Evolutionary conservation across 1,284 basidiomycete genomes (phyloP).

Genomic region (Sanghuangporus sanghuang): DNA sequence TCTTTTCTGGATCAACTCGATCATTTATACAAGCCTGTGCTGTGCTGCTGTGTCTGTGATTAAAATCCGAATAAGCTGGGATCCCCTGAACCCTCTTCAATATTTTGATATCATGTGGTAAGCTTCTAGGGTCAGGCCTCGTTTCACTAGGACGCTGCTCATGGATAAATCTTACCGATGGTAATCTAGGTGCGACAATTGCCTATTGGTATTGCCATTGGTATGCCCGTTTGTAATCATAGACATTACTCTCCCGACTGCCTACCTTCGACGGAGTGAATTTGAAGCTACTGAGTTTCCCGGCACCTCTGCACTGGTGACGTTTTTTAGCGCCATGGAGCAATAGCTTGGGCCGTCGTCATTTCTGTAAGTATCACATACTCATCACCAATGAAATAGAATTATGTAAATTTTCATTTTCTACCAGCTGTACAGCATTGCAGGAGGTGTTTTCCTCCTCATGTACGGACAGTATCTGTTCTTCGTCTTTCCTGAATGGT

Average conservation of each 20-base stretch:
- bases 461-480: slow-evolving; percentile 62
- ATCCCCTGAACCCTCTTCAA: neutral
- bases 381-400: neutral
- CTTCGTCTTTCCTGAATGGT: slow-evolving; percentile 72
- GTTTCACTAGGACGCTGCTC: neutral
- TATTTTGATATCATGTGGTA: slow-evolving; percentile 15
- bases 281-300: neutral
- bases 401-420: neutral
- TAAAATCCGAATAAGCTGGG: neutral
- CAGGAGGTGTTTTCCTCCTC: slow-evolving; percentile 64
- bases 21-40: neutral
- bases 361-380: slow-evolving; percentile 45
- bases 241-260: neutral
- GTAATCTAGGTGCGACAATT: slow-evolving; percentile 63
- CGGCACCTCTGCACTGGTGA: neutral
- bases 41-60: neutral
- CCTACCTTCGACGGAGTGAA: neutral
- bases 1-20: neutral
- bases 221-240: slow-evolving; percentile 33
- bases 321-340: slow-evolving; percentile 55
- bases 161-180: neutral
- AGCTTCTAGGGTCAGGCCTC: neutral
- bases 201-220: slow-evolving; percentile 61
- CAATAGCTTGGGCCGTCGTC: slow-evolving; percentile 67
- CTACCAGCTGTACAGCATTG: slow-evolving; percentile 58